Conservation (phyloP, 768 basidiomycete genomes). For the Pleurotus sapidus region DNA sequence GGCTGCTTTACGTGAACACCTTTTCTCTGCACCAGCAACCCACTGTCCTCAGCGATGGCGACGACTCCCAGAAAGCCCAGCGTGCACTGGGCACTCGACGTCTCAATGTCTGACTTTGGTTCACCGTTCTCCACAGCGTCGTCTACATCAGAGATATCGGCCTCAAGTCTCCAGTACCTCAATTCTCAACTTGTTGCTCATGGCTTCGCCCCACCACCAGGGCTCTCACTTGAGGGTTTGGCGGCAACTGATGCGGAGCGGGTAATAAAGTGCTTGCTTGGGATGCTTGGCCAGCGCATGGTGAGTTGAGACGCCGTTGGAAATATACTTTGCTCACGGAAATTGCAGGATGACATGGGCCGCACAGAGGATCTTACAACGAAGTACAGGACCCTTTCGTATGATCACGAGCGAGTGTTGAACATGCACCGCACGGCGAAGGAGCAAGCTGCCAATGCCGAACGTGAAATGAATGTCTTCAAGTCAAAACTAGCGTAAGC, state of each 20-base stretch:
- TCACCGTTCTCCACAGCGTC: constrained; percentile 46
- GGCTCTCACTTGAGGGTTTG: constrained; percentile 66
- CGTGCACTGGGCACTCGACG: constrained; percentile 50
- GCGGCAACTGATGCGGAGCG: constrained; percentile 51
- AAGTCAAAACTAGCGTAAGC: constrained; percentile 74
- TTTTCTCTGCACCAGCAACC: not conserved
- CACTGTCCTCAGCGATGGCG: constrained; percentile 22
- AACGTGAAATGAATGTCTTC: constrained; percentile 72
- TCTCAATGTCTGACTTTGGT: constrained; percentile 39
- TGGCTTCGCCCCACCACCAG: constrained; percentile 65
- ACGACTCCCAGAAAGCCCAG: constrained; percentile 39
- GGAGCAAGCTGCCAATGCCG: constrained; percentile 67
- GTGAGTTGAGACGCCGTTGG: constrained; percentile 39
- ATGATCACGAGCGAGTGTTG: constrained; percentile 75
- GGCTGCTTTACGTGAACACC: no score
- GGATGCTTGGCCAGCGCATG: constrained; percentile 72
- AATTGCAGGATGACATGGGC: constrained; percentile 62
- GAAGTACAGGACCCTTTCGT: constrained; percentile 72
- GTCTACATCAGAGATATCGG: constrained; percentile 43
- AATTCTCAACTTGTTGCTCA: constrained; percentile 83
- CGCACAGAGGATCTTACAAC: constrained; percentile 75
- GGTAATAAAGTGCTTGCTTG: constrained; percentile 71
- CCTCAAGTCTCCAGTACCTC: constrained; percentile 72
- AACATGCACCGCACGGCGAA: constrained; percentile 58
- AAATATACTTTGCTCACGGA: not conserved